Conservation (phyloP, 768 basidiomycete species). For the Pulveroboletus ravenelii region DNA sequence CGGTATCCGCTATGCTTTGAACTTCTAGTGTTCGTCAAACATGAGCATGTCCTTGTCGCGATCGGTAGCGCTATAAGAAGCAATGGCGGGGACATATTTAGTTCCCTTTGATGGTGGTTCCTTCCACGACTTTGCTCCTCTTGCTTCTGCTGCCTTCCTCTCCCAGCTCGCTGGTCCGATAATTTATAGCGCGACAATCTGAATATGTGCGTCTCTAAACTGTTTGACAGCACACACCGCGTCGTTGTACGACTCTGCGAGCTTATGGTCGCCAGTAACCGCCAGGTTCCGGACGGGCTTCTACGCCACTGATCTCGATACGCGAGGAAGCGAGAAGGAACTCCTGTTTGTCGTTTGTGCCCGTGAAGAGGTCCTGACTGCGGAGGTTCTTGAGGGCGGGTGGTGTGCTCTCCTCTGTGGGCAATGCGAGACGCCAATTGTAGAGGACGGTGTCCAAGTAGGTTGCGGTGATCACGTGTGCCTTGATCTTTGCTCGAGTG, state of each 20-base stretch:
- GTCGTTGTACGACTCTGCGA: constrained; percentile 56
- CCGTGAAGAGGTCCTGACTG: too few relatives aligned
- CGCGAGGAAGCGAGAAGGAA: constrained; percentile 52
- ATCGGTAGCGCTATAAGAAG: too few relatives aligned
- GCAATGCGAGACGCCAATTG: background rate
- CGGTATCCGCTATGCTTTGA: too few relatives aligned
- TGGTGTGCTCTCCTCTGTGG: too few relatives aligned
- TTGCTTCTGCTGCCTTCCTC: constrained; percentile 2
- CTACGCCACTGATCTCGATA: constrained; percentile 82
- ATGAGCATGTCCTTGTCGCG: too few relatives aligned
- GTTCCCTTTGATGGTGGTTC: constrained; percentile 13
- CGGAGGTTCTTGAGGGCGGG: too few relatives aligned
- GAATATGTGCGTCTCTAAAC: constrained; percentile 74
- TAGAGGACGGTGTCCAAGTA: constrained; percentile 91
- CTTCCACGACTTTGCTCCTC: constrained; percentile 18
- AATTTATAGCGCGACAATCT: constrained; percentile 71
- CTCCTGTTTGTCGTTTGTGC: too few relatives aligned
- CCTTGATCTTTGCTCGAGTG: too few relatives aligned
- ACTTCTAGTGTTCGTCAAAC: too few relatives aligned
- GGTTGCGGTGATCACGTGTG: constrained; percentile 76
- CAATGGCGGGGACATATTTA: too few relatives aligned
- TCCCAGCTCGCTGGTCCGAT: constrained; percentile 56
- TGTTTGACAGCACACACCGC: constrained; percentile 62
- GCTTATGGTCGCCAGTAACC: constrained; percentile 18
- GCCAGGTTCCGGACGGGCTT: constrained; percentile 65